Evolutionary conservation across 23 red algal genomes (phyloP).

Genomic region (Gracilaria gracilis): DNA sequence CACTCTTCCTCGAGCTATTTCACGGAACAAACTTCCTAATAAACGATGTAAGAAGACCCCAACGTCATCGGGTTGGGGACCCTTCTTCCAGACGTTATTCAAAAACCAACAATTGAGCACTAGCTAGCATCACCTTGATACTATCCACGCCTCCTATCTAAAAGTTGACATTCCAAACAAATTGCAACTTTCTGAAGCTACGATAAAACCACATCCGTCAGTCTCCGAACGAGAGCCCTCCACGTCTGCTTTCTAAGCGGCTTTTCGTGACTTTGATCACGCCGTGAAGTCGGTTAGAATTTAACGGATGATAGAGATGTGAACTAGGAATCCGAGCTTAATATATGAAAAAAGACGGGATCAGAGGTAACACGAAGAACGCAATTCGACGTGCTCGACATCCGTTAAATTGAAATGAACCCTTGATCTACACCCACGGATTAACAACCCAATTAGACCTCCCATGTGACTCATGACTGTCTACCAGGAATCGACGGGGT

Average conservation of each 20-base stretch:
- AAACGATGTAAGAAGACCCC: not conserved
- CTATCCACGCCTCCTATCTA: too few relatives aligned
- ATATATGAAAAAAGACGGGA: not conserved
- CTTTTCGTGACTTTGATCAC: not conserved
- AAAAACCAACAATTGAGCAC: not conserved
- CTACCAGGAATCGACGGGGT: not conserved
- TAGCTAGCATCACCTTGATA: too few relatives aligned
- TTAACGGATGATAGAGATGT: constrained; percentile 15
- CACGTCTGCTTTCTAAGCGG: constrained; percentile 21
- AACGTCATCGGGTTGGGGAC: not conserved
- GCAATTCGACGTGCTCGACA: constrained; percentile 23
- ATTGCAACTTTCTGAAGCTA: not conserved
- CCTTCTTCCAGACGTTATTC: not conserved
- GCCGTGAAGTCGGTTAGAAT: constrained; percentile 12
- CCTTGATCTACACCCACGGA: not conserved
- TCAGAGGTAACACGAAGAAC: not conserved
- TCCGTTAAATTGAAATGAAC: constrained; percentile 44
- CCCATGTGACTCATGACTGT: not conserved
- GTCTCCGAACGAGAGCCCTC: not conserved
- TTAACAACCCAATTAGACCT: not conserved
- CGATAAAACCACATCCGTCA: not conserved
- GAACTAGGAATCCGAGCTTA: not conserved
- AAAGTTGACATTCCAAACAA: not conserved
- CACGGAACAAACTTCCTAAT: not conserved
- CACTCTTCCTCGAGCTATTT: not conserved